Evolutionary conservation across 768 basidiomycete genomes (phyloP).

Genomic region (Pleurotus eryngii): DNA sequence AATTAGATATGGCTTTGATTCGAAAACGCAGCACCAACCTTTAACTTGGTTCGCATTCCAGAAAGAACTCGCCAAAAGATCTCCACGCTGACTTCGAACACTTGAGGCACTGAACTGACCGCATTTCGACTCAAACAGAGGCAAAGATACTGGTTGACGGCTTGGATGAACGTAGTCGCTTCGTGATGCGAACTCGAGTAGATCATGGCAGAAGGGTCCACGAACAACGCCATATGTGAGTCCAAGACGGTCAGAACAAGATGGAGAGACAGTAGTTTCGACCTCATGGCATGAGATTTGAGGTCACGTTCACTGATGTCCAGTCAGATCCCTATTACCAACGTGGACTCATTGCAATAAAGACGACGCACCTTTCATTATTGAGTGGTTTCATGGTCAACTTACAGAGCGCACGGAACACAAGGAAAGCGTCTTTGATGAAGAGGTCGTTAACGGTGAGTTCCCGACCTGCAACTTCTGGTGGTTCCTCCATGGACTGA

Average conservation of each 20-base stretch:
- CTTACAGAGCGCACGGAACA: slow-evolving; percentile 96
- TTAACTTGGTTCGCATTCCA: slow-evolving; percentile 92
- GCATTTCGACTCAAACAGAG: slow-evolving; percentile 91
- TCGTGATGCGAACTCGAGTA: slow-evolving; percentile 88
- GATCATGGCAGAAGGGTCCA: slow-evolving; percentile 85
- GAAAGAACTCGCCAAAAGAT: slow-evolving; percentile 97
- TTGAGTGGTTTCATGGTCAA: slow-evolving; percentile 97
- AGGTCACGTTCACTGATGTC: slow-evolving; percentile 82
- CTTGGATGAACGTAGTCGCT: slow-evolving; percentile 86
- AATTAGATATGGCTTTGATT: neutral
- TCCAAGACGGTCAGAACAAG: slow-evolving; percentile 90
- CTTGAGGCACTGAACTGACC: slow-evolving; percentile 91
- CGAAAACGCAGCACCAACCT: slow-evolving; percentile 47
- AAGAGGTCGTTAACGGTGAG: slow-evolving; percentile 84
- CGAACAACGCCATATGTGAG: slow-evolving; percentile 87
- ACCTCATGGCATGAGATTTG: slow-evolving; percentile 96
- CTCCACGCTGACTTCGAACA: slow-evolving; percentile 97
- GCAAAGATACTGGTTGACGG: slow-evolving; percentile 94
- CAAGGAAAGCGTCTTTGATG: slow-evolving; percentile 96
- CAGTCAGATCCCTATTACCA: slow-evolving; percentile 12
- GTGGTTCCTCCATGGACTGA: slow-evolving; percentile 21
- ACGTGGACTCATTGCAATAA: neutral
- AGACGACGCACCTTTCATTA: slow-evolving; percentile 71
- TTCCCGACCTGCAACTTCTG: slow-evolving; percentile 29
- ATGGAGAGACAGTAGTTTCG: slow-evolving; percentile 91